phyloP scores from a whole-genome alignment of 2,329 filamentous ascomycete species.

The Emergomyces pasteurianus region DNA sequence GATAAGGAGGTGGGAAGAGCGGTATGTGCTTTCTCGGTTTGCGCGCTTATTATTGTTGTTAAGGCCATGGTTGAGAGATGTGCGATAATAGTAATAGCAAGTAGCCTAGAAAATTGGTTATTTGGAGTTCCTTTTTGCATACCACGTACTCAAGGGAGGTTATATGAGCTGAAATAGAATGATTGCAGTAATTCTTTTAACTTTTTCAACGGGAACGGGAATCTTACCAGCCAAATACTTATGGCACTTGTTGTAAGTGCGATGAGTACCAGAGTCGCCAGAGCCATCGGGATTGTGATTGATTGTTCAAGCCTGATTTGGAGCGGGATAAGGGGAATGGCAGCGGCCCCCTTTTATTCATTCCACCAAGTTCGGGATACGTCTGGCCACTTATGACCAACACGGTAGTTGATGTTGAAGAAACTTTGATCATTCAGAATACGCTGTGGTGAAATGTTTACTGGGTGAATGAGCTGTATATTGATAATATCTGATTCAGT shows the following conservation, averaged over 20 bases:
- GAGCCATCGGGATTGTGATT: not conserved
- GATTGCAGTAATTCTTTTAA: not conserved
- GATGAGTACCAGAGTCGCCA: not conserved
- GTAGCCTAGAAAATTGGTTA: not conserved
- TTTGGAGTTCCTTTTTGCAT: not conserved
- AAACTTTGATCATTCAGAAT: not conserved
- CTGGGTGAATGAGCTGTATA: not conserved
- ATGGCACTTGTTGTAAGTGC: not conserved
- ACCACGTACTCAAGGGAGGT: not conserved
- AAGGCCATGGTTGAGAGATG: not conserved
- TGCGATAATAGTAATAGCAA: not conserved
- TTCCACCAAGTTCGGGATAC: not conserved
- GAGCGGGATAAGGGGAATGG: not conserved
- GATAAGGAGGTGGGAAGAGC: constrained; percentile 54
- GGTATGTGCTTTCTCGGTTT: constrained; percentile 5
- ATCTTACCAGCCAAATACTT: not conserved
- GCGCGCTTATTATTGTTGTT: not conserved
- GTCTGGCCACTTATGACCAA: not conserved
- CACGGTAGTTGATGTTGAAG: not conserved
- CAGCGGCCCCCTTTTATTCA: not conserved
- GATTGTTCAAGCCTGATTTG: not conserved
- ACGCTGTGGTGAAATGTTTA: not conserved
- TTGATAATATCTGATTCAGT: not conserved
- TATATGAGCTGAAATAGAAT: not conserved
- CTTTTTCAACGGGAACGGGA: not conserved